These are phyloP conservation scores for Stemphylium vesicarium DNA, from an alignment of 2,329 filamentous ascomycete species.

Conservation along the genomic window DNA sequence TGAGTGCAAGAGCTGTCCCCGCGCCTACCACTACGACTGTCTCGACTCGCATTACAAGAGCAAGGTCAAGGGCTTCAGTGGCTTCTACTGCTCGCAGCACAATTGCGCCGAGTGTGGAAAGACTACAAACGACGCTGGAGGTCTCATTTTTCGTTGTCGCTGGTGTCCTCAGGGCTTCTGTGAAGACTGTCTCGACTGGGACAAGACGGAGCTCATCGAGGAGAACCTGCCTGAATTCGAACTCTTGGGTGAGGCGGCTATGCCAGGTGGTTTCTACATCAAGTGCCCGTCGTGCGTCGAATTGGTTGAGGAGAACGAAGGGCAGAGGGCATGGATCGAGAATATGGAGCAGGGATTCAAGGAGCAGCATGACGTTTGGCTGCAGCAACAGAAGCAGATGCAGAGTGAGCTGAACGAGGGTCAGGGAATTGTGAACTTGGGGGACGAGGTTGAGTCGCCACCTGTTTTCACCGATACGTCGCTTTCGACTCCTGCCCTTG, in stretches of 20 bases:
- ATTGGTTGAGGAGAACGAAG: constrained; percentile 19
- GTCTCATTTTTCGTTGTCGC: constrained; percentile 60
- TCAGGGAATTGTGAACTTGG: constrained; percentile 5
- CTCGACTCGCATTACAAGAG: constrained; percentile 50
- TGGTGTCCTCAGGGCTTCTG: constrained; percentile 64
- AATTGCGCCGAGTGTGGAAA: constrained; percentile 60
- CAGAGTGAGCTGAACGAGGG: constrained; percentile 22
- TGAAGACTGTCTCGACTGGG: constrained; percentile 65
- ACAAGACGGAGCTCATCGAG: constrained; percentile 57
- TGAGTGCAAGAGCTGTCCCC: constrained; percentile 60
- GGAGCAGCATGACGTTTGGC: constrained; percentile 32
- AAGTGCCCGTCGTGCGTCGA: constrained; percentile 55
- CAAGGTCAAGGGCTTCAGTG: constrained; percentile 52
- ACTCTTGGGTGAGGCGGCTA: constrained; percentile 53
- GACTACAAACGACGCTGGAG: constrained; percentile 57
- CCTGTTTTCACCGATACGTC: constrained; percentile 38
- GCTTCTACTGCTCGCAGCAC: constrained; percentile 65
- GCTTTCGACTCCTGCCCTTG: constrained; percentile 29
- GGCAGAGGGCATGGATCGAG: constrained; percentile 32
- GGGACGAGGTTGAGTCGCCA: constrained; percentile 25
- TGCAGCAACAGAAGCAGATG: constrained; percentile 23
- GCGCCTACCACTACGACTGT: constrained; percentile 61
- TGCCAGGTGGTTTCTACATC: constrained; percentile 59
- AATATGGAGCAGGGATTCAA: constrained; percentile 30
- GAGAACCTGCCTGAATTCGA: constrained; percentile 61